phyloP scores from a whole-genome alignment of 805 yeast species.

The Kodamaea kakaduensis region DNA sequence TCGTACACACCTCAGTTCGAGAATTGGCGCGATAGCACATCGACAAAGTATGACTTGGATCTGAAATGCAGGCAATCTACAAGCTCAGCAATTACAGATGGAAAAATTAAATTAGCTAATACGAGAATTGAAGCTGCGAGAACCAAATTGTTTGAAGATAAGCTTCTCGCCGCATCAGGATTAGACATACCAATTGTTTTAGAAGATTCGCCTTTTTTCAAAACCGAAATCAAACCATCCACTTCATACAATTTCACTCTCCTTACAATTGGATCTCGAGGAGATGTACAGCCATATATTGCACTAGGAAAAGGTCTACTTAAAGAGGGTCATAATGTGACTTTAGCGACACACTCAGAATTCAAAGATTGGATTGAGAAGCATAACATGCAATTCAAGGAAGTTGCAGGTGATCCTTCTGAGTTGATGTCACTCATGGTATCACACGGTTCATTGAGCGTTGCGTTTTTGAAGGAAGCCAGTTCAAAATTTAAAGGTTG shows the following conservation, averaged over 20 bases:
- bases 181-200: constrained; percentile 63
- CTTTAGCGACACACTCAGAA: constrained; percentile 82
- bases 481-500: constrained; percentile 73
- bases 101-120: constrained; percentile 15
- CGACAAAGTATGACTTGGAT: not conserved
- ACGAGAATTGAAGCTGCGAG: constrained; percentile 51
- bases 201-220: constrained; percentile 57
- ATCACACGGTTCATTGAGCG: constrained; percentile 81
- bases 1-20: not conserved
- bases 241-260: constrained; percentile 58
- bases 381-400: constrained; percentile 65
- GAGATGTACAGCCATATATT: constrained; percentile 95
- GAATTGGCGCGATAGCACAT: constrained; percentile 1
- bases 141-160: constrained; percentile 63
- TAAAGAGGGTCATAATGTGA: constrained; percentile 78
- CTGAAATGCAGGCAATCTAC: constrained; percentile 12
- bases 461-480: constrained; percentile 79
- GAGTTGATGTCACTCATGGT: constrained; percentile 92
- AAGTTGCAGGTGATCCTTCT: constrained; percentile 89
- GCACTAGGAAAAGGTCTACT: constrained; percentile 79
- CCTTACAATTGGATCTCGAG: constrained; percentile 90
- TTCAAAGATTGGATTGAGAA: constrained; percentile 69
- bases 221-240: constrained; percentile 50
- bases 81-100: constrained; percentile 3
- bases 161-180: constrained; percentile 55